Conservation (phyloP, 768 basidiomycete genomes). For the Russula olivacea region DNA sequence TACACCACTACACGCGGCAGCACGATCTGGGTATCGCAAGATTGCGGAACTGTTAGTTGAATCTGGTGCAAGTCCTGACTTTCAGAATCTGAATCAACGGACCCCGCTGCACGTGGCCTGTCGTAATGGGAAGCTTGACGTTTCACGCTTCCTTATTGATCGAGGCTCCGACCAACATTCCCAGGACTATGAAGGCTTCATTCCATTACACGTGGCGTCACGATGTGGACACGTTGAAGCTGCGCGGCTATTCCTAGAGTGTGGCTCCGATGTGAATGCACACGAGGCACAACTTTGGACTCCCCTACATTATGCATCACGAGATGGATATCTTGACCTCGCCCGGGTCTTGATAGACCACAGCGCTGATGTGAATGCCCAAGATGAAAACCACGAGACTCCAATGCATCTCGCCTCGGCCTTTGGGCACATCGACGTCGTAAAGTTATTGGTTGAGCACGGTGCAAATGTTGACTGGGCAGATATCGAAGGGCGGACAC, state of each 20-base stretch:
- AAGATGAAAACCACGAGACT: fast-evolving
- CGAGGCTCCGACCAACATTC: background rate
- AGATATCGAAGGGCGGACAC: background rate
- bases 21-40: background rate
- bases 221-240: background rate
- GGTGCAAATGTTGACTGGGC: background rate
- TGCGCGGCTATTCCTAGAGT: background rate
- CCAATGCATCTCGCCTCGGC: background rate
- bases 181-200: background rate
- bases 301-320: background rate
- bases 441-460: background rate
- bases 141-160: background rate
- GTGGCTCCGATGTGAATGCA: background rate
- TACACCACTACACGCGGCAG: background rate
- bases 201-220: background rate
- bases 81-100: background rate
- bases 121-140: background rate
- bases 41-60: background rate
- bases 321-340: background rate
- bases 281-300: background rate
- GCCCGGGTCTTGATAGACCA: background rate
- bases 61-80: background rate
- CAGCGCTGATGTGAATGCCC: background rate
- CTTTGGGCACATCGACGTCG: background rate
- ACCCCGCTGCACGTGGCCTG: background rate